Evolutionary conservation across 192 early-diverging fungal genomes (phyloP).

Genomic region (Geranomyces variabilis): DNA sequence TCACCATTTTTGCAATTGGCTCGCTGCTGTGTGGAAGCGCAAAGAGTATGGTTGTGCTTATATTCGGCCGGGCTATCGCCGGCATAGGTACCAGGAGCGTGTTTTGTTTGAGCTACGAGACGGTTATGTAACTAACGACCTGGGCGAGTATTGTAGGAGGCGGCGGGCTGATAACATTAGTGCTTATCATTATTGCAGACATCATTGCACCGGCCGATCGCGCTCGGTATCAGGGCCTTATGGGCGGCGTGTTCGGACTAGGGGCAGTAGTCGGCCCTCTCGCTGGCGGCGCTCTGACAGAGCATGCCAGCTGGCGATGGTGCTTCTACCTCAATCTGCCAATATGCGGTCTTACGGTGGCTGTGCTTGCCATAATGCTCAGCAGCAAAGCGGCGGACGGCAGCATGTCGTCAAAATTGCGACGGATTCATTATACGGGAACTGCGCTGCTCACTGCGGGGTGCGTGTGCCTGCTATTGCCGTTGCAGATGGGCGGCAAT

Average conservation of each 20-base stretch:
- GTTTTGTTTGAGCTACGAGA: constrained; percentile 14
- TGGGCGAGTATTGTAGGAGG: constrained; percentile 52
- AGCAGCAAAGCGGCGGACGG: constrained; percentile 60
- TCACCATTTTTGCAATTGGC: constrained; percentile 76
- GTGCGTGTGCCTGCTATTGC: constrained; percentile 56
- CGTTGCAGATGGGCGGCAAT: constrained; percentile 73
- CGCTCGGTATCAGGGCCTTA: constrained; percentile 75
- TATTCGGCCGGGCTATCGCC: constrained; percentile 72
- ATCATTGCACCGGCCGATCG: constrained; percentile 70
- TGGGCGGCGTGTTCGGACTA: constrained; percentile 74
- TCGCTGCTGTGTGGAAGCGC: constrained; percentile 79
- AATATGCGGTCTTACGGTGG: constrained; percentile 67
- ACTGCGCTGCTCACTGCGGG: no score
- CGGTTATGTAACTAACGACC: background rate
- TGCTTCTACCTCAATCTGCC: constrained; percentile 88
- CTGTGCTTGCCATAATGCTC: constrained; percentile 60
- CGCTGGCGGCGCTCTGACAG: constrained; percentile 81
- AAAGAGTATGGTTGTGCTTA: constrained; percentile 59
- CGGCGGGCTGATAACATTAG: constrained; percentile 78
- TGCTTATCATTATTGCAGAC: constrained; percentile 84
- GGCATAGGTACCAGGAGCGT: constrained; percentile 48
- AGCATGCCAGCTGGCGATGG: constrained; percentile 53
- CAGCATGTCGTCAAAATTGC: constrained; percentile 55
- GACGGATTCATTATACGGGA: constrained; percentile 70
- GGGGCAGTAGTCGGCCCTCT: constrained; percentile 80